Evolutionary conservation across 805 yeast genomes (phyloP).

Genomic region (Komagataella populi): DNA sequence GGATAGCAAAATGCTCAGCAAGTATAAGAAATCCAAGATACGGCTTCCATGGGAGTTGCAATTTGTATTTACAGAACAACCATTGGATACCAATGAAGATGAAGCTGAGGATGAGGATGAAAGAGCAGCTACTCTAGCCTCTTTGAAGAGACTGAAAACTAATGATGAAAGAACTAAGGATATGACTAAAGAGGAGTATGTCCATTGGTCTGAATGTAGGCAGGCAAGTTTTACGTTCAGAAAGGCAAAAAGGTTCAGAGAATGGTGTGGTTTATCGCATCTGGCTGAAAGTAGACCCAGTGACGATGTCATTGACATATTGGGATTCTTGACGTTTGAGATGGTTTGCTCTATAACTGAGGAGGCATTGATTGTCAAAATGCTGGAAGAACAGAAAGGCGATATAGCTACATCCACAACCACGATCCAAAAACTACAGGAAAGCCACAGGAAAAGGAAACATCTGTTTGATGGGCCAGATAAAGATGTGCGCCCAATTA

Average conservation of each 20-base stretch:
- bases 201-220: conserved; percentile 97
- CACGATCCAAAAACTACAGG: conserved; percentile 13
- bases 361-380: conserved; percentile 70
- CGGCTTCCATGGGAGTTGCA: conserved; percentile 92
- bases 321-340: conserved; percentile 92
- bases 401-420: background rate
- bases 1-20: conserved; percentile 34
- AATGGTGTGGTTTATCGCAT: conserved; percentile 85
- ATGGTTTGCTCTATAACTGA: conserved; percentile 92
- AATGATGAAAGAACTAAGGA: conserved; percentile 89
- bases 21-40: conserved; percentile 63
- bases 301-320: conserved; percentile 91
- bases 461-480: conserved; percentile 82
- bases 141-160: conserved; percentile 75
- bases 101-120: conserved; percentile 77
- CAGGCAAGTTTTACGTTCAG: conserved; percentile 95
- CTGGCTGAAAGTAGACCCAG: conserved; percentile 84
- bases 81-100: conserved; percentile 56
- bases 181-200: conserved; percentile 96
- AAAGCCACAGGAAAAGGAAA: conserved; percentile 32
- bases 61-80: conserved; percentile 87
- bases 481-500: conserved; percentile 63
- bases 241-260: conserved; percentile 86
- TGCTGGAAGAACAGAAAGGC: conserved; percentile 27
- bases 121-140: conserved; percentile 76